A percentile compares a stretch with the other conserved stretches of the same genome.
phyloP scores from a whole-genome alignment of 352 stramenopile genomes.

The Pythium chondricola region DNA sequence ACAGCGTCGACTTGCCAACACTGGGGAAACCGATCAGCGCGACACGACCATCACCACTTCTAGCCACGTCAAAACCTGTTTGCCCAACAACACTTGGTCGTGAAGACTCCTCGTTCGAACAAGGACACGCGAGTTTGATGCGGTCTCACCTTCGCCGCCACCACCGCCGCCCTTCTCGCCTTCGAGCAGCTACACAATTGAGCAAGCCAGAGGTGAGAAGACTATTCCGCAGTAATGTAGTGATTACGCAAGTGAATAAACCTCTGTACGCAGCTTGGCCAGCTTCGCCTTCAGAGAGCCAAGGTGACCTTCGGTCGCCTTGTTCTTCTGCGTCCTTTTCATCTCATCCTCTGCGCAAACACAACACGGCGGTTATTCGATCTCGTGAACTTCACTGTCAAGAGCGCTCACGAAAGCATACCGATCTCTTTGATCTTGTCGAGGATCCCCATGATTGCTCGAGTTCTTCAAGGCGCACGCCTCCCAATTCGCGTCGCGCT shows the following conservation, averaged over 20 bases:
- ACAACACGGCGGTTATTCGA: neutral
- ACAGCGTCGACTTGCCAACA: constrained; percentile 86
- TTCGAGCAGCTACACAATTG: constrained; percentile 54
- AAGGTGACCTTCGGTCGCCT: constrained; percentile 89
- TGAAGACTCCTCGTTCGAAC: too few relatives aligned
- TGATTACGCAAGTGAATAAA: constrained; percentile 6
- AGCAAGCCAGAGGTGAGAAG: neutral
- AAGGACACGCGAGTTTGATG: too few relatives aligned
- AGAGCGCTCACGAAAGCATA: too few relatives aligned
- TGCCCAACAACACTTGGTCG: too few relatives aligned
- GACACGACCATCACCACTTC: constrained; percentile 95
- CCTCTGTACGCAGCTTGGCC: constrained; percentile 97
- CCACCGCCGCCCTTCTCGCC: constrained; percentile 63
- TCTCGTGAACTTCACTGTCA: too few relatives aligned
- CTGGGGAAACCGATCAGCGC: constrained; percentile 94
- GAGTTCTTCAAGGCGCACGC: too few relatives aligned
- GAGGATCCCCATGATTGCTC: constrained; percentile 84
- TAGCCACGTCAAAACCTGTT: constrained; percentile 93
- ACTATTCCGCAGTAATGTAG: neutral
- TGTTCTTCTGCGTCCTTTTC: constrained; percentile 98
- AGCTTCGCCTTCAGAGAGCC: constrained; percentile 98
- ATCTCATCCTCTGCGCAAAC: constrained; percentile 89
- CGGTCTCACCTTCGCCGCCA: constrained; percentile 68
- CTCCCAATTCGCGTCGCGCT: too few relatives aligned
- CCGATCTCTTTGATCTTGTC: constrained; percentile 93